Percentiles rank a stretch among this genome's conserved stretches.
These are phyloP conservation scores for Candida dajiaensis DNA, from an alignment of 805 yeast genomes.

Conservation along the genomic window DNA sequence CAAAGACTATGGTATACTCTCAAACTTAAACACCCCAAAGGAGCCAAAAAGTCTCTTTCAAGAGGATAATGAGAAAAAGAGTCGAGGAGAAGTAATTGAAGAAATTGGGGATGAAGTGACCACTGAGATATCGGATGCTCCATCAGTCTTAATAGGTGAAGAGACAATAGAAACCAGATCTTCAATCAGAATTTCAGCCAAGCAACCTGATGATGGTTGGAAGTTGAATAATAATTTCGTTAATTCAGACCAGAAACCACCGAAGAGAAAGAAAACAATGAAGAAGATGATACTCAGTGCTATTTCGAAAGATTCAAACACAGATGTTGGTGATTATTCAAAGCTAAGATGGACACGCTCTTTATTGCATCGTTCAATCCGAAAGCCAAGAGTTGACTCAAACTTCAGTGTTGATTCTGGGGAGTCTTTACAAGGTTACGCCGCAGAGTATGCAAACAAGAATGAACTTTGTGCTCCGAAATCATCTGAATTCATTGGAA, in stretches of 20 bases:
- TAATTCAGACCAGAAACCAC: slow-evolving; percentile 1
- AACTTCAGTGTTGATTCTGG: slow-evolving; percentile 21
- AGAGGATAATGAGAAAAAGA: background rate
- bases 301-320: slow-evolving; percentile 4
- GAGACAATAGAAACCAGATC: background rate
- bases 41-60: background rate
- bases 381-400: background rate
- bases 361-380: slow-evolving; percentile 2
- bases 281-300: slow-evolving; percentile 15
- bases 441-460: slow-evolving; percentile 10
- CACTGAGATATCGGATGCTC: background rate
- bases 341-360: slow-evolving; percentile 14
- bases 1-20: background rate
- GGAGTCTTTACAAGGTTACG: slow-evolving; percentile 16
- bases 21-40: background rate
- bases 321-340: background rate
- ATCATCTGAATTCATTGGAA: slow-evolving; percentile 2
- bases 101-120: background rate
- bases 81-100: background rate
- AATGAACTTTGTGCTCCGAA: slow-evolving; percentile 10
- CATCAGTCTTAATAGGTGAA: background rate
- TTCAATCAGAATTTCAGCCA: background rate
- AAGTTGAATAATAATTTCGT: slow-evolving; percentile 11
- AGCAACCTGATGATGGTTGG: slow-evolving; percentile 1
- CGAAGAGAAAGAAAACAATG: slow-evolving; percentile 10